Conservation (phyloP, 257 asterid genomes). For the Fraxinus anomala region DNA sequence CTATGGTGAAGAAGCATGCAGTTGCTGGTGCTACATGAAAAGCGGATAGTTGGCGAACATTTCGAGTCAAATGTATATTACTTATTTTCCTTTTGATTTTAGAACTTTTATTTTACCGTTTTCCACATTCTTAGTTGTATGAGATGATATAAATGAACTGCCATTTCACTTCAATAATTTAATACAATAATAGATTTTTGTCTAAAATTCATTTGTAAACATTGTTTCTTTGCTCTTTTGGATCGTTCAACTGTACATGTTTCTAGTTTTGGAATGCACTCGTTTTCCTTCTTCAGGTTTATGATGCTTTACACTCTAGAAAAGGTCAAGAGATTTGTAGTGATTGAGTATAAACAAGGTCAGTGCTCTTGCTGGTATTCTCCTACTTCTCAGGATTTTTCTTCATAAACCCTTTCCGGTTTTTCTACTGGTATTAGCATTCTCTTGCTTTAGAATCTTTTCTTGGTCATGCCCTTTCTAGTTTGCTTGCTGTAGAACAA, state of each 20-base stretch:
- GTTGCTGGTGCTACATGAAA: slow-evolving; percentile 35
- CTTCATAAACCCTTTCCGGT: not conserved
- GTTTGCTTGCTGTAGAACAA: not conserved
- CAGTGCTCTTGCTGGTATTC: not conserved
- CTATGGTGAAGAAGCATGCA: slow-evolving; percentile 50
- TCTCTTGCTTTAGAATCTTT: not conserved
- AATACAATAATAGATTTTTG: not conserved
- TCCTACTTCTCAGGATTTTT: not conserved
- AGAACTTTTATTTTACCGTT: not conserved
- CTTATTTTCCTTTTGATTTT: slow-evolving; percentile 4
- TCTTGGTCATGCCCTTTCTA: not conserved
- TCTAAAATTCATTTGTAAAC: not conserved
- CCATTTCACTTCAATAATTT: not conserved
- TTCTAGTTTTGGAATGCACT: not conserved
- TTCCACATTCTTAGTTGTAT: not conserved
- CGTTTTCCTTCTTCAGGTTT: not conserved
- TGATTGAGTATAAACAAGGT: not conserved
- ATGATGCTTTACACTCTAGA: not conserved
- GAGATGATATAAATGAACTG: not conserved
- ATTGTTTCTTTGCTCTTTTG: not conserved
- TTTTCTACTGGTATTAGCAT: not conserved
- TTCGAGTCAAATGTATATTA: slow-evolving; percentile 25
- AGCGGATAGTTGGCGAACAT: slow-evolving; percentile 9
- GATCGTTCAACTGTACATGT: not conserved
- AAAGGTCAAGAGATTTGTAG: not conserved